Evolutionary conservation across 2,329 filamentous ascomycete species (phyloP).

Genomic region (Ceratocystis diversiconidia): DNA sequence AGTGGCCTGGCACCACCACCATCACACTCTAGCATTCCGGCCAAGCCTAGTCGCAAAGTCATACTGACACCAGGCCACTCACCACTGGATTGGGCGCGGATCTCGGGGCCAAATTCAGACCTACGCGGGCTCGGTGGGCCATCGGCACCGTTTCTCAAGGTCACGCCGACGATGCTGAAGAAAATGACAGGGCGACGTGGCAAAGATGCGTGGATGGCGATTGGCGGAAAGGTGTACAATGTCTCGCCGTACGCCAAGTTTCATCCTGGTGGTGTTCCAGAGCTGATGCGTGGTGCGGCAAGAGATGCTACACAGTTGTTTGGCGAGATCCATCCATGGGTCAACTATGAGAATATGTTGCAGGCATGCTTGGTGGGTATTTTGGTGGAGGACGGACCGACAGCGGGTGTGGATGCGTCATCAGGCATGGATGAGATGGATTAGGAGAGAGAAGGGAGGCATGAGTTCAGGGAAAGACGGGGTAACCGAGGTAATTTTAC

Average conservation of each 20-base stretch:
- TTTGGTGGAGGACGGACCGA: conserved; percentile 42
- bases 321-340: conserved; percentile 55
- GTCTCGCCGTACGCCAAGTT: conserved; percentile 79
- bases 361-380: conserved; percentile 48
- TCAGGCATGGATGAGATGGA: conserved; percentile 48
- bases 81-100: conserved; percentile 86
- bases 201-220: conserved; percentile 77
- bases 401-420: conserved; percentile 28
- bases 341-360: conserved; percentile 59
- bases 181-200: conserved; percentile 69
- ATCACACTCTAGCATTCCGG: conserved; percentile 36
- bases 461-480: too few relatives aligned
- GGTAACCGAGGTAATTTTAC: too few relatives aligned
- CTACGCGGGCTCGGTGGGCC: conserved; percentile 46
- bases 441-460: conserved; percentile 23
- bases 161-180: conserved; percentile 70
- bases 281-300: conserved; percentile 50
- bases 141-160: conserved; percentile 45
- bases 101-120: conserved; percentile 50
- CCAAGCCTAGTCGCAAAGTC: conserved; percentile 54
- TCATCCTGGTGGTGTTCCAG: conserved; percentile 73
- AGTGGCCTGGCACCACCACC: conserved; percentile 40
- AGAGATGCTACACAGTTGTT: conserved; percentile 50
- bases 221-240: conserved; percentile 87
- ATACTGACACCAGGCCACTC: conserved; percentile 80